A percentile compares a stretch with the other conserved stretches of the same genome.
These are phyloP conservation scores for Cardamine chenopodiifolia DNA, from an alignment of 345 rosid genomes.

Conservation along the genomic window DNA sequence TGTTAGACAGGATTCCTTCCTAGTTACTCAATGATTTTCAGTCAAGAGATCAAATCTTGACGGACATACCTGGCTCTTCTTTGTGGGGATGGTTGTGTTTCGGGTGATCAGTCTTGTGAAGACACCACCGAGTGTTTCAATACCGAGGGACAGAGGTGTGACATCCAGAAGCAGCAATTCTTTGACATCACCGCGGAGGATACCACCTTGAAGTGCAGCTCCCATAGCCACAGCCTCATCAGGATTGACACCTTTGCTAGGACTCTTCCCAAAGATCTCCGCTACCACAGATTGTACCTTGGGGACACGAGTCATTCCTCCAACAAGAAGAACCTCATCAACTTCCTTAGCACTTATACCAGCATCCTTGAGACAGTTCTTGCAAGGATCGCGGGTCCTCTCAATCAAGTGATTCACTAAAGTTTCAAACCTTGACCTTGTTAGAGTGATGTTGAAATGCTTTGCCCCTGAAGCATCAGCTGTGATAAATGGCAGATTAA, in stretches of 20 bases:
- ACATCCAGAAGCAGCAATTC: slow-evolving; percentile 87
- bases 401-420: slow-evolving; percentile 74
- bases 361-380: slow-evolving; percentile 84
- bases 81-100: slow-evolving; percentile 89
- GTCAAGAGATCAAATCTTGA: not conserved
- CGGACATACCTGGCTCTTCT: slow-evolving; percentile 72
- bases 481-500: slow-evolving; percentile 81
- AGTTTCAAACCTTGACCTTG: slow-evolving; percentile 74
- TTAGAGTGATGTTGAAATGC: slow-evolving; percentile 77
- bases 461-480: slow-evolving; percentile 87
- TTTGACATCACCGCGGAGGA: slow-evolving; percentile 91
- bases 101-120: slow-evolving; percentile 72
- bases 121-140: slow-evolving; percentile 88
- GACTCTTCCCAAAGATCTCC: slow-evolving; percentile 78
- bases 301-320: slow-evolving; percentile 98
- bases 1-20: not conserved
- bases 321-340: slow-evolving; percentile 84
- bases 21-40: not conserved
- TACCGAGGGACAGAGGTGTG: slow-evolving; percentile 86
- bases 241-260: slow-evolving; percentile 89
- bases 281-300: slow-evolving; percentile 79
- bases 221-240: slow-evolving; percentile 93
- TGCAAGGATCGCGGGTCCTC: slow-evolving; percentile 71
- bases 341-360: slow-evolving; percentile 67
- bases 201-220: slow-evolving; percentile 91